Evolutionary conservation across 2,329 filamentous ascomycete genomes (phyloP).

Genomic region (Aureobasidium namibiae): DNA sequence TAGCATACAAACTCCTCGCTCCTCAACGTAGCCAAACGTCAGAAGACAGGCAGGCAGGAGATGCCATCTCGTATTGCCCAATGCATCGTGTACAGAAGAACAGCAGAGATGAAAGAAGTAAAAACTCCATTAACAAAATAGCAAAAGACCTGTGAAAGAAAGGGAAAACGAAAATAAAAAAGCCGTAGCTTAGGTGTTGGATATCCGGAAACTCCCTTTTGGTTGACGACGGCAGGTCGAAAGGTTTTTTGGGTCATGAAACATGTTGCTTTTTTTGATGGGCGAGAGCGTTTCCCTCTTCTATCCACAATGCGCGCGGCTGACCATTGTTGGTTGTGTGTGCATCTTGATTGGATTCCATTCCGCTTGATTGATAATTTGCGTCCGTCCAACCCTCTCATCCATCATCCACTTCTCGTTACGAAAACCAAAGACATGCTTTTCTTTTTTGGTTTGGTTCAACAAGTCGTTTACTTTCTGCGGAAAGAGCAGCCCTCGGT

Average conservation of each 20-base stretch:
- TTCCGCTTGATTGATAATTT: conserved; percentile 16
- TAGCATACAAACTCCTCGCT: conserved; percentile 22
- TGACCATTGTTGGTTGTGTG: conserved; percentile 8
- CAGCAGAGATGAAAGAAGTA: conserved; percentile 11
- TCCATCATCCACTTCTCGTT: conserved; percentile 9
- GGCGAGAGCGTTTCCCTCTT: conserved; percentile 18
- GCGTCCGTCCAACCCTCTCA: conserved; percentile 11
- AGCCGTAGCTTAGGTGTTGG: conserved; percentile 12
- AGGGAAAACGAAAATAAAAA: conserved; percentile 4
- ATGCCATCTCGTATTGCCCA: conserved; percentile 24
- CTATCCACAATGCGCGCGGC: conserved; percentile 18
- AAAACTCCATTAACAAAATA: conserved; percentile 16
- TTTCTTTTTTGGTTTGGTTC: conserved; percentile 13
- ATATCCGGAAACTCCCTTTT: conserved; percentile 21
- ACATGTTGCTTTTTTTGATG: conserved; percentile 15
- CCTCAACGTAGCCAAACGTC: conserved; percentile 12
- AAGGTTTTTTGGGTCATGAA: conserved; percentile 15
- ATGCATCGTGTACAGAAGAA: conserved; percentile 14
- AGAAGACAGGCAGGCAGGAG: conserved; percentile 19
- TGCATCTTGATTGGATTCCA: conserved; percentile 14
- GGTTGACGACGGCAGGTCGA: conserved; percentile 9
- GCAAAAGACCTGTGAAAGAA: conserved; percentile 12
- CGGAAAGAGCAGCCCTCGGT: conserved; percentile 99
- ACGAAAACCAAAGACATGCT: conserved; percentile 13
- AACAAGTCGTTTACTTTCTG: conserved; percentile 78